Percentiles rank a stretch among this genome's conserved stretches.
Conservation (phyloP, 495 filamentous ascomycete species). For the Aspergillus coremiiformis region DNA sequence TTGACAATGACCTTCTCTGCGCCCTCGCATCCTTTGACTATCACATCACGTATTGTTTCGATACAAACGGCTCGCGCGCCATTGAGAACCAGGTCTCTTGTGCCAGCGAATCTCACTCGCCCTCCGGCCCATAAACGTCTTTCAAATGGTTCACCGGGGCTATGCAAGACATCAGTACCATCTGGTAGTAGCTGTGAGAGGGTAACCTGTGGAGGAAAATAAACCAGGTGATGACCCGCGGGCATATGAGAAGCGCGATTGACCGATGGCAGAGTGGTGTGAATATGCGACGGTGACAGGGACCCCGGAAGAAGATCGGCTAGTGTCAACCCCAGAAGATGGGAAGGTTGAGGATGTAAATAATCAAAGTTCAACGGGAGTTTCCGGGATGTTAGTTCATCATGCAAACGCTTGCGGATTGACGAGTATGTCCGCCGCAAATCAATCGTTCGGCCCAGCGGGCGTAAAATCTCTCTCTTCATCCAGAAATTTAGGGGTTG, state of each 20-base stretch:
- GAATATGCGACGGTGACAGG: background rate
- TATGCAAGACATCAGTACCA: slow-evolving; percentile 64
- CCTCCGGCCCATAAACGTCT: slow-evolving; percentile 80
- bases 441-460: background rate
- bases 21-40: slow-evolving; percentile 45
- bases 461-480: slow-evolving; percentile 11
- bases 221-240: slow-evolving; percentile 55
- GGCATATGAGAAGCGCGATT: slow-evolving; percentile 32
- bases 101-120: slow-evolving; percentile 26
- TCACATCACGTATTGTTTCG: slow-evolving; percentile 58
- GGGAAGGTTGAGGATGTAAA: slow-evolving; percentile 54
- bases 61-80: slow-evolving; percentile 48
- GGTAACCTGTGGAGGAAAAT: slow-evolving; percentile 60
- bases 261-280: slow-evolving; percentile 28
- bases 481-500: slow-evolving; percentile 1
- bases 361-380: slow-evolving; percentile 56
- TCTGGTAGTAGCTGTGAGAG: slow-evolving; percentile 55
- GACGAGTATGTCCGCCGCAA: slow-evolving; percentile 19
- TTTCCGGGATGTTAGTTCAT: slow-evolving; percentile 38
- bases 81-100: slow-evolving; percentile 33
- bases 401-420: slow-evolving; percentile 23
- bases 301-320: slow-evolving; percentile 44
- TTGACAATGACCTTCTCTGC: slow-evolving; percentile 55
- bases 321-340: slow-evolving; percentile 59
- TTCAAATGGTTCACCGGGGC: slow-evolving; percentile 56